Evolutionary conservation across 768 basidiomycete species (phyloP).

Genomic region (Termitomyces heimii): DNA sequence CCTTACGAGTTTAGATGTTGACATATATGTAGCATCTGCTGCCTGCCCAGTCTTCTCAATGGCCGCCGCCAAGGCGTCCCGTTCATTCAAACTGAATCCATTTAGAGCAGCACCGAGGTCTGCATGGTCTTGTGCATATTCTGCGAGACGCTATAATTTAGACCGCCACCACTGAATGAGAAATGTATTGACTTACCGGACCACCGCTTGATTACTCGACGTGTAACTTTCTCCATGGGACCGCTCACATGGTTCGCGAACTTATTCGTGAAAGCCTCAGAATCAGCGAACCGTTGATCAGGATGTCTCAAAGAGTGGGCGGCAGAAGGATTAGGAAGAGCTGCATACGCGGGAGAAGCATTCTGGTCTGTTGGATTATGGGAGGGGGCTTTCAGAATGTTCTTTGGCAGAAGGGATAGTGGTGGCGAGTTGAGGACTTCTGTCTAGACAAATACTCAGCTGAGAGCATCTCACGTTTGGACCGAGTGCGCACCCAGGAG

Average conservation of each 20-base stretch:
- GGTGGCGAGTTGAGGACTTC: constrained; percentile 95
- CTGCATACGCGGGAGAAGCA: constrained; percentile 68
- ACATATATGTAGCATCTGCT: constrained; percentile 88
- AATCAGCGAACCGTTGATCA: constrained; percentile 94
- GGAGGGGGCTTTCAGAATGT: constrained; percentile 90
- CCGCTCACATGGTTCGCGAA: constrained; percentile 90
- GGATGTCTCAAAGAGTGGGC: constrained; percentile 86
- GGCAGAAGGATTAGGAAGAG: constrained; percentile 84
- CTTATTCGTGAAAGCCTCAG: constrained; percentile 92
- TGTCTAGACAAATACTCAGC: constrained; percentile 37
- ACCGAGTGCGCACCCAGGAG: constrained; percentile 69
- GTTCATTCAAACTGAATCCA: constrained; percentile 89
- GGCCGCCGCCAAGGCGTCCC: constrained; percentile 63
- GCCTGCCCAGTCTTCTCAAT: constrained; percentile 98
- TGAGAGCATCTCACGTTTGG: background rate
- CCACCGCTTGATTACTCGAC: constrained; percentile 91
- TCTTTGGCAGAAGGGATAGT: constrained; percentile 87
- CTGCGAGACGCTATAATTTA: constrained; percentile 26
- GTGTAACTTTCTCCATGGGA: constrained; percentile 94
- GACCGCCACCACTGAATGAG: background rate
- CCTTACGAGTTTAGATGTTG: constrained; percentile 81
- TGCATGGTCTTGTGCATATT: constrained; percentile 79
- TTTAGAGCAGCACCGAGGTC: constrained; percentile 91
- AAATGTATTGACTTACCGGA: constrained; percentile 51
- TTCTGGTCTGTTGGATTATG: constrained; percentile 86